Evolutionary conservation across 2,329 filamentous ascomycete genomes (phyloP).

Genomic region (Penicillium thymicola): DNA sequence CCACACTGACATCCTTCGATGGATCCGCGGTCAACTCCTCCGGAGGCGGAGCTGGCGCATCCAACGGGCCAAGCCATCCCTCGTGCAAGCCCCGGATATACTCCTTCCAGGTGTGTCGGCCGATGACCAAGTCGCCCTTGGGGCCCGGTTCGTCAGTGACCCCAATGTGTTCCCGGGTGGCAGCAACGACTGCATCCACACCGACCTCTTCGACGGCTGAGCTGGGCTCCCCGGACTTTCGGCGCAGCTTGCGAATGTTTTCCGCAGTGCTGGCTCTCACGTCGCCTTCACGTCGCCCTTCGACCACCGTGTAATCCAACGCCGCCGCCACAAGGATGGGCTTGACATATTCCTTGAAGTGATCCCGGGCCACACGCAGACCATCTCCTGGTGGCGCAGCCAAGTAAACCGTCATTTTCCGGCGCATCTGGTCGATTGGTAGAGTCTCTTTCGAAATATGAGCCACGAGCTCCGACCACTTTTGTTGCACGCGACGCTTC

Average conservation of each 20-base stretch:
- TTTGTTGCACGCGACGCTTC: constrained; percentile 77
- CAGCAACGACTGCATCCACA: constrained; percentile 60
- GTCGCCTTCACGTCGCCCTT: constrained; percentile 89
- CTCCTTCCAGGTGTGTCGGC: constrained; percentile 94
- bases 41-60: constrained; percentile 39
- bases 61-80: constrained; percentile 87
- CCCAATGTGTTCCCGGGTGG: constrained; percentile 62
- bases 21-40: constrained; percentile 14
- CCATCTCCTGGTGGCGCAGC: constrained; percentile 84
- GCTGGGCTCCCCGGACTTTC: constrained; percentile 58
- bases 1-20: constrained; percentile 21
- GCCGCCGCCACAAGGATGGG: constrained; percentile 85
- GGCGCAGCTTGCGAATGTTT: constrained; percentile 67
- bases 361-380: constrained; percentile 78
- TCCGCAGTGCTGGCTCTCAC: constrained; percentile 83
- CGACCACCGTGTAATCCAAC: constrained; percentile 93
- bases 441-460: constrained; percentile 77
- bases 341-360: constrained; percentile 95
- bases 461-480: constrained; percentile 82
- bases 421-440: constrained; percentile 68
- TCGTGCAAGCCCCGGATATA: constrained; percentile 91
- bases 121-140: constrained; percentile 82
- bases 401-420: constrained; percentile 82
- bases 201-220: constrained; percentile 43
- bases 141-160: constrained; percentile 70